Base-by-base conservation (phyloP, 2,329 filamentous ascomycete species). In the Lizonia empirigonia region DNA sequence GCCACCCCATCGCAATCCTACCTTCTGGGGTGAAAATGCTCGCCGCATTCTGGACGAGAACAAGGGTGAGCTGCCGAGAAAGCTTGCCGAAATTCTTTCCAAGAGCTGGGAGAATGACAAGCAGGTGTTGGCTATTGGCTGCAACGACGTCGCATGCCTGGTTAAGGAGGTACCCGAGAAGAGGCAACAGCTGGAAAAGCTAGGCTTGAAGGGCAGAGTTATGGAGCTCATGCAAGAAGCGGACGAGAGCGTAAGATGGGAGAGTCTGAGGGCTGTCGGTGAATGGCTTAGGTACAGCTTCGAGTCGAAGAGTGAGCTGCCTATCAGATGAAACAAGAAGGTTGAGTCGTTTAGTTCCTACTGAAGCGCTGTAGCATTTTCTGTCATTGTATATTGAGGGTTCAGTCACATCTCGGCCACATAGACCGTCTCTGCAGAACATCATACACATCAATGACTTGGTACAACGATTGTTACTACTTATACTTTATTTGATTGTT, bases 141-240 rank as follows among this genome's bases (percentile, higher is more conserved):
- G 91, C 76, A 96, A 95, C 71, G 92, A 97, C 69, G 84, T 97
- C 16, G 91, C 90, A n/a, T 87, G 81, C 56, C 77, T 97, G 54
- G 91, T 97, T 39, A 92, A 90, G 74, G 90, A 95, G 74, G 89
- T 93, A 46, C 91, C 92, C 0, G 91, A 96, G 77, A 89, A 87
- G 77, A 81, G 92, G 67, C 78, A 81, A 51, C 84, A 88, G 71
- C 80, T 96, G 63, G 92, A 97, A 78, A 91, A 87, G 76, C 74
- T 91, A 34, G 91, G 91, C 0, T 75, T 97, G 57, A 97, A 97
- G 82, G 84, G 84, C 15, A 82, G 90, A 60, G 87, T 96, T 54
- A 96, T 97, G 91, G 89, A 91, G 76, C 80, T 97, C 67, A 97
- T 97, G 92, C 86, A 85, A 65, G 90, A 95, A 69, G 82, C 85